Conservation (phyloP, 129 eudicot species). For the Cynara cardunculus region DNA sequence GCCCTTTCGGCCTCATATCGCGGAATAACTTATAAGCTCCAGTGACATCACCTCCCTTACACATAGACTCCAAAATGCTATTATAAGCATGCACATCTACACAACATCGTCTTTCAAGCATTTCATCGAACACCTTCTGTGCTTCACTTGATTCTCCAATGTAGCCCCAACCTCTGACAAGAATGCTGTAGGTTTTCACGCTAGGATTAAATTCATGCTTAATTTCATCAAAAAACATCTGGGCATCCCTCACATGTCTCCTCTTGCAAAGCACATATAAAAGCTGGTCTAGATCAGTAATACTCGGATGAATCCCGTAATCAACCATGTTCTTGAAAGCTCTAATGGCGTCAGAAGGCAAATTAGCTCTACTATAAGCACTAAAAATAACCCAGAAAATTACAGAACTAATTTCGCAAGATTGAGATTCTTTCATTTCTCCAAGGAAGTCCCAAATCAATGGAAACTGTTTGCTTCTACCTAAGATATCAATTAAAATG, state of each 20-base stretch:
- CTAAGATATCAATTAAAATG: conserved; percentile 63
- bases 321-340: conserved; percentile 73
- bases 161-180: conserved; percentile 78
- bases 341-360: conserved; percentile 75
- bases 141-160: conserved; percentile 55
- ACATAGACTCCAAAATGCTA: conserved; percentile 63
- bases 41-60: conserved; percentile 63
- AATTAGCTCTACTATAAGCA: conserved; percentile 66
- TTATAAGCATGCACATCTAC: conserved; percentile 83
- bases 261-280: conserved; percentile 66
- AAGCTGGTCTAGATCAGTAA: conserved; percentile 70
- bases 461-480: conserved; percentile 79
- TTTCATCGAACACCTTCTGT: conserved; percentile 75
- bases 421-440: conserved; percentile 39
- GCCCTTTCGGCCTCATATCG: conserved; percentile 53
- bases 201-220: conserved; percentile 32
- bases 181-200: conserved; percentile 68
- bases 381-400: conserved; percentile 67
- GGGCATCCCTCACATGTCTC: conserved; percentile 72
- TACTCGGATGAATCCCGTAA: conserved; percentile 50
- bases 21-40: conserved; percentile 64
- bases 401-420: conserved; percentile 31
- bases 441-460: conserved; percentile 80
- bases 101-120: conserved; percentile 56
- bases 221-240: conserved; percentile 56